These are phyloP conservation scores for Trichoderma koningiopsis DNA, from an alignment of 2,329 filamentous ascomycete genomes.

Conservation along the genomic window DNA sequence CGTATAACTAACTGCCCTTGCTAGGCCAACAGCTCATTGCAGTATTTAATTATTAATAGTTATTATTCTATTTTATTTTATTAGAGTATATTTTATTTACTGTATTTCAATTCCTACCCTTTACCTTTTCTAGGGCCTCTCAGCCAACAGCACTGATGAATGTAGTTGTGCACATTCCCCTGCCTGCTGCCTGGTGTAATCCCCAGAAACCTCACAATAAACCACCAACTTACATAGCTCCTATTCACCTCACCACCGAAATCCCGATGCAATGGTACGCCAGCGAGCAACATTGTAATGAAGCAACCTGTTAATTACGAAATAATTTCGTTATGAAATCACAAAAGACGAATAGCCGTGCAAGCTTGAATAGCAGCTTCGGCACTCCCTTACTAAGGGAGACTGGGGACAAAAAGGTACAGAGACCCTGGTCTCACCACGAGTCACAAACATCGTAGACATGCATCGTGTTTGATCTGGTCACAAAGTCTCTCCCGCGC, in stretches of 20 bases:
- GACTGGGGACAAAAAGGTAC: not conserved
- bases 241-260: conserved; percentile 13
- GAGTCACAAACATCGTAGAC: conserved; percentile 16
- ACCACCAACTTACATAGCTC: not conserved
- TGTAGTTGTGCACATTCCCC: not conserved
- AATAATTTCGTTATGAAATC: not conserved
- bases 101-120: not conserved
- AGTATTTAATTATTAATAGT: not conserved
- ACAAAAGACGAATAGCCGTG: not conserved
- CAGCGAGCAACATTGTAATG: not conserved
- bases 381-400: conserved; percentile 2
- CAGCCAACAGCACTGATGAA: not conserved
- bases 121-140: not conserved
- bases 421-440: conserved; percentile 9
- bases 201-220: conserved; percentile 5
- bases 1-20: not conserved
- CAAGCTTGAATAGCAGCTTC: not conserved
- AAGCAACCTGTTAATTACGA: not conserved
- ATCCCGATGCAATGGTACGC: not conserved
- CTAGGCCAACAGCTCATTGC: not conserved
- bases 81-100: not conserved
- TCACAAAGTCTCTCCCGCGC: conserved; percentile 1
- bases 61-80: not conserved
- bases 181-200: not conserved
- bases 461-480: conserved; percentile 12